Evolutionary conservation across 139 green algal species (phyloP), one percentile per base, ranked within the genome.

Genomic region (Raphidocelis subcapitata): DNA sequence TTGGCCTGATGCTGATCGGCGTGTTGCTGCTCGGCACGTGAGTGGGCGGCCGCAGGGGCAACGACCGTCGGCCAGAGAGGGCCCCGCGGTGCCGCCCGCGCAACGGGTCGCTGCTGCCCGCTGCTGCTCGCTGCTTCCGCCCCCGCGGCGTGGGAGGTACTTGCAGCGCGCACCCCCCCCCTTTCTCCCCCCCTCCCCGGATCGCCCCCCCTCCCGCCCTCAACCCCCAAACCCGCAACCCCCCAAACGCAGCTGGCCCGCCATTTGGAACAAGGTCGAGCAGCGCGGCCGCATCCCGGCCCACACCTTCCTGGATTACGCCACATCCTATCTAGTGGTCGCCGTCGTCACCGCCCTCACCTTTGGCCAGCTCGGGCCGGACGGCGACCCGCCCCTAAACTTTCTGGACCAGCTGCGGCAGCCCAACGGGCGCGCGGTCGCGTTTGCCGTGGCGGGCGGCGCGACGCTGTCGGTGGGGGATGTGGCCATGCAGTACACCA

Each of bases 251-350:
- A 28, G 24, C 54, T 31, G n/a, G 28, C 60, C 60, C 14, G 60
- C 31, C 5, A 10, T 15, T 29, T 67, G 60, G 28, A 67, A 67
- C 60, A 41, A 44, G 0, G 31, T 77, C 1, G 81, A 83, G 59
- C 55, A 74, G 28, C 29, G 56, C 10, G 76, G 81, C 1, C 69
- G 64, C 26, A 59, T 74, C 4, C 81, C 81, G 3, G 54, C 55
- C 3, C 81, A 83, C 51, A 86, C 63, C 2, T 85, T 84, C 55
- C 46, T 79, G 36, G 74, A 85, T n/a, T 86, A 86, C 49, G 61
- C 68, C 1, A 15, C 84, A 5, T 74, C 52, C 20, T 84, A 86
- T 41, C 62, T 74, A 18, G 28, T 77, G 20, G 26, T 81, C 1
- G 69, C 46, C 35, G 52, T 77, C 12, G 47, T 76, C 5, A 49